Conservation (phyloP, 305 asterid genomes). For the Solanum hybrid region DNA sequence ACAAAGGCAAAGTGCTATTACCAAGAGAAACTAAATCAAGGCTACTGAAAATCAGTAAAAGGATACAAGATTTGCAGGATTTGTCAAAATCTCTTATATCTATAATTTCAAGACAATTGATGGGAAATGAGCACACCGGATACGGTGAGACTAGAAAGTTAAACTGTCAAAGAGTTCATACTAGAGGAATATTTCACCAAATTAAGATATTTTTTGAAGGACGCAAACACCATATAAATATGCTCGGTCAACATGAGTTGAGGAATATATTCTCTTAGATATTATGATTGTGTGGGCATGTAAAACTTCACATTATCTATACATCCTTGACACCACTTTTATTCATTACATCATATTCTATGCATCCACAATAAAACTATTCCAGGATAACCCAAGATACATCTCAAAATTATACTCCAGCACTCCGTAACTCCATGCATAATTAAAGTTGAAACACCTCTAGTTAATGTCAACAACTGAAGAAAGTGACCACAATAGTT, state of each 20-base stretch:
- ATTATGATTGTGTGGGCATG: not conserved
- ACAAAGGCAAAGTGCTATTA: conserved; percentile 9
- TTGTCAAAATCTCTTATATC: not conserved
- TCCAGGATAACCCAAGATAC: not conserved
- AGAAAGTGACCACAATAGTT: not conserved
- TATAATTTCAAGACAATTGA: not conserved
- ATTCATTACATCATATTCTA: not conserved
- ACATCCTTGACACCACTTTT: not conserved
- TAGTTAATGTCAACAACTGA: not conserved
- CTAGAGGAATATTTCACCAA: not conserved
- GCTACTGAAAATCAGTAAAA: not conserved
- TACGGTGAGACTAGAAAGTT: not conserved
- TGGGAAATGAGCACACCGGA: not conserved
- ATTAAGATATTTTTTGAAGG: not conserved
- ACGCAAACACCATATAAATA: not conserved
- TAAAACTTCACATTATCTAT: not conserved
- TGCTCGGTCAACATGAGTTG: not conserved
- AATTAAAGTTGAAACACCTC: not conserved
- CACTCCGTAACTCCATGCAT: not conserved
- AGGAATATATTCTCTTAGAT: not conserved
- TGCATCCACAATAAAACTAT: not conserved
- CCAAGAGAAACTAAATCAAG: not conserved
- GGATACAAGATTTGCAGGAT: not conserved
- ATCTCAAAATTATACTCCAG: not conserved
- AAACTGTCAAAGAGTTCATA: not conserved